A percentile compares a stretch with the other conserved stretches of the same genome.
Evolutionary conservation across 306 rosid genomes (phyloP).

Genomic region (Leucaena leucocephala): DNA sequence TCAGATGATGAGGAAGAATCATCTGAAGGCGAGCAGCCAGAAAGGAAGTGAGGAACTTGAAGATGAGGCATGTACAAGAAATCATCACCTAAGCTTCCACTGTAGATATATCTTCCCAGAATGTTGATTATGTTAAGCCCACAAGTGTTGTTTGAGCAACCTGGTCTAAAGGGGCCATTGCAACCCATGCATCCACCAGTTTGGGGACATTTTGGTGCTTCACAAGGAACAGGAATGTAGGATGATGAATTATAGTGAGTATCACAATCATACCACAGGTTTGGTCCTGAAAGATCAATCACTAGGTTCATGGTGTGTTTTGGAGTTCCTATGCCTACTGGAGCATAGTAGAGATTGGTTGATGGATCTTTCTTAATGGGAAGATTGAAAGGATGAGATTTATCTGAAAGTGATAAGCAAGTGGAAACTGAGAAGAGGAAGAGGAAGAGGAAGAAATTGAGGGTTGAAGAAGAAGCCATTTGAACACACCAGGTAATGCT

Average conservation of each 20-base stretch:
- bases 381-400: conserved; percentile 31
- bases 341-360: conserved; percentile 44
- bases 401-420: conserved; percentile 4
- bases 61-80: not conserved
- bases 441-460: conserved; percentile 13
- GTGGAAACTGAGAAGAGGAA: not conserved
- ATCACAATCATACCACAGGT: conserved; percentile 40
- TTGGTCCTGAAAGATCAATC: conserved; percentile 47
- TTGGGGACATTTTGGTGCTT: conserved; percentile 32
- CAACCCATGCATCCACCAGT: conserved; percentile 31
- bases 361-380: conserved; percentile 43
- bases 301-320: conserved; percentile 29
- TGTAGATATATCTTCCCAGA: not conserved
- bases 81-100: conserved; percentile 26
- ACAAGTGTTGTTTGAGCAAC: conserved; percentile 47
- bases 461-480: conserved; percentile 19
- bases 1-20: not conserved
- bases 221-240: conserved; percentile 27
- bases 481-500: not conserved
- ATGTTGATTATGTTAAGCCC: conserved; percentile 2
- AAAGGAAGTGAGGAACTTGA: not conserved
- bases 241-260: conserved; percentile 43
- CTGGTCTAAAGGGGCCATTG: conserved; percentile 43
- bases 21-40: conserved; percentile 13
- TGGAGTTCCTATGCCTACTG: conserved; percentile 51